Evolutionary conservation across 331 rosid genomes (phyloP).

Genomic region (Quercus tomentella): DNA sequence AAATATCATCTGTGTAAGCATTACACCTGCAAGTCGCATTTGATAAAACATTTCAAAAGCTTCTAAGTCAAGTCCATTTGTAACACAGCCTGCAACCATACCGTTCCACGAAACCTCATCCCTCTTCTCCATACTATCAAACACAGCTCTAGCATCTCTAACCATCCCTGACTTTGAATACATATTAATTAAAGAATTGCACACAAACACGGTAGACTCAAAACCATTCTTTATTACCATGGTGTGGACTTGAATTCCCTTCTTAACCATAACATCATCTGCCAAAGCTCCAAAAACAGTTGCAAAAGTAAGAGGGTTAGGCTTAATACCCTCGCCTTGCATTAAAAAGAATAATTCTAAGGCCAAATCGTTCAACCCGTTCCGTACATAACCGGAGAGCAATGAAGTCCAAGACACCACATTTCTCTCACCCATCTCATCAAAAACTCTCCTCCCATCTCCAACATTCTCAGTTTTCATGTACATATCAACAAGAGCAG

Average conservation of each 20-base stretch:
- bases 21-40: slow-evolving; percentile 49
- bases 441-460: slow-evolving; percentile 62
- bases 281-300: slow-evolving; percentile 52
- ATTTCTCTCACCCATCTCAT: slow-evolving; percentile 57
- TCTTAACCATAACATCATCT: slow-evolving; percentile 23
- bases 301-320: slow-evolving; percentile 47
- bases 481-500: slow-evolving; percentile 70
- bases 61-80: slow-evolving; percentile 45
- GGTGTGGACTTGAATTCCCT: slow-evolving; percentile 53
- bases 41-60: slow-evolving; percentile 44
- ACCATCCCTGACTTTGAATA: slow-evolving; percentile 54
- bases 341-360: slow-evolving; percentile 43
- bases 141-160: slow-evolving; percentile 47
- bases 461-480: slow-evolving; percentile 47
- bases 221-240: slow-evolving; percentile 56
- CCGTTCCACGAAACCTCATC: slow-evolving; percentile 67
- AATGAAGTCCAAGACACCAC: slow-evolving; percentile 73
- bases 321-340: slow-evolving; percentile 39
- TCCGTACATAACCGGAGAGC: slow-evolving; percentile 47
- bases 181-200: slow-evolving; percentile 62
- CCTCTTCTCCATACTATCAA: slow-evolving; percentile 41
- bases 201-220: slow-evolving; percentile 30
- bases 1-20: slow-evolving; percentile 47
- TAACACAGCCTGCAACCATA: slow-evolving; percentile 55
- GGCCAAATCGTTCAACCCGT: slow-evolving; percentile 31